These are phyloP conservation scores for Coemansia sp. DNA, from an alignment of 192 early-diverging fungal genomes.

Conservation along the genomic window DNA sequence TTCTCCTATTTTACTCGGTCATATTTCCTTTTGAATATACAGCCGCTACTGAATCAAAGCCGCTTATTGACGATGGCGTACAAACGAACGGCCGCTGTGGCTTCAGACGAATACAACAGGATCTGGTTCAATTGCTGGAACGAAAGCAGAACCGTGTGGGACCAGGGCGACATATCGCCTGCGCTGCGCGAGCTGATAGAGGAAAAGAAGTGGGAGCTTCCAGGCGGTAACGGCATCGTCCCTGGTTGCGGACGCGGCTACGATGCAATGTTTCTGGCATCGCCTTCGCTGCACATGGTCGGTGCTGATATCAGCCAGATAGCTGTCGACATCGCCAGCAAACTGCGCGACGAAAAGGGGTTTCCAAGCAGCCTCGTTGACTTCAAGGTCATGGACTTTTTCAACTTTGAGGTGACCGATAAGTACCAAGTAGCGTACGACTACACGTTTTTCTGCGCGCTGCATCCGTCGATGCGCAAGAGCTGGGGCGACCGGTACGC, in stretches of 20 bases:
- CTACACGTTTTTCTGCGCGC: slow-evolving; percentile 85
- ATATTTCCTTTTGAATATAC: background rate
- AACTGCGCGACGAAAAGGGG: slow-evolving; percentile 45
- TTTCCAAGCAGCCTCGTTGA: slow-evolving; percentile 45
- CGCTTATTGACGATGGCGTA: slow-evolving; percentile 6
- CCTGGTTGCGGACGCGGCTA: slow-evolving; percentile 60
- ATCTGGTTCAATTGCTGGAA: slow-evolving; percentile 40
- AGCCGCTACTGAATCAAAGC: background rate
- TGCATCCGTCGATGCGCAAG: slow-evolving; percentile 61
- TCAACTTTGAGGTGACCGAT: slow-evolving; percentile 58
- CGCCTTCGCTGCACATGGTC: slow-evolving; percentile 56
- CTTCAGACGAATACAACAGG: slow-evolving; percentile 34
- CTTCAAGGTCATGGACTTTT: slow-evolving; percentile 71
- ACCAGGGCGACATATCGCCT: slow-evolving; percentile 48
- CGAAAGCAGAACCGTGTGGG: slow-evolving; percentile 32
- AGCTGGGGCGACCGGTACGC: slow-evolving; percentile 67
- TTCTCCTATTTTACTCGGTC: background rate
- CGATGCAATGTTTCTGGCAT: slow-evolving; percentile 72
- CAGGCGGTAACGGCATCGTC: slow-evolving; percentile 38
- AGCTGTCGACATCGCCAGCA: slow-evolving; percentile 60
- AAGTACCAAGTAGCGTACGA: slow-evolving; percentile 78
- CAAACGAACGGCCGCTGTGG: slow-evolving; percentile 10
- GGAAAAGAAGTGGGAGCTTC: slow-evolving; percentile 50
- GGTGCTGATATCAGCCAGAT: slow-evolving; percentile 70
- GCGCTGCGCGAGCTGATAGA: slow-evolving; percentile 47